Conservation (phyloP, 495 filamentous ascomycete genomes). For the Xylaria curta region DNA sequence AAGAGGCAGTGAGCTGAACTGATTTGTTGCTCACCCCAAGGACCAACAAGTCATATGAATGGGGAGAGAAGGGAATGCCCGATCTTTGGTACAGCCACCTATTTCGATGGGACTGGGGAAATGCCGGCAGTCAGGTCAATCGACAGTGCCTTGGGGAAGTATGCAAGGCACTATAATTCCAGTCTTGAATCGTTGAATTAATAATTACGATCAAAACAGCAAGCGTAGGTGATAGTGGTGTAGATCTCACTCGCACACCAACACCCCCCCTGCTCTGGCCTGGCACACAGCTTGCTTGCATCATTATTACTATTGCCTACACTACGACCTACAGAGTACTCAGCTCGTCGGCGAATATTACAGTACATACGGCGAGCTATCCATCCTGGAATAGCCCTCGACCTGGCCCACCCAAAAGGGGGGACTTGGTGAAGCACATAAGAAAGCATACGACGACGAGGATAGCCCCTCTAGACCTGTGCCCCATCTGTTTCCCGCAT, state of each 20-base stretch:
- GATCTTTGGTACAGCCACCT: not conserved
- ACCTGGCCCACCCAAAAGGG: conserved; percentile 5
- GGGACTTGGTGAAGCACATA: conserved; percentile 7
- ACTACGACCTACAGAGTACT: not conserved
- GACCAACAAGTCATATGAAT: not conserved
- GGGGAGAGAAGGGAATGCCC: not conserved
- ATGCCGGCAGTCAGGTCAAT: not conserved
- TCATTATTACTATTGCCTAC: conserved; percentile 2
- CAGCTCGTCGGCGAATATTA: conserved; percentile 4
- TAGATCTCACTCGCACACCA: conserved; percentile 13
- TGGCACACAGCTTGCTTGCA: not conserved
- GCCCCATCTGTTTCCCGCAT: conserved; percentile 13
- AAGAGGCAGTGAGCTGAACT: conserved; percentile 1
- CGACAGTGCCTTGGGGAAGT: not conserved
- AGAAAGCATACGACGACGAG: conserved; percentile 13
- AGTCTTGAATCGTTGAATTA: not conserved
- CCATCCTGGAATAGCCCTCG: conserved; percentile 15
- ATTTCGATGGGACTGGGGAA: not conserved
- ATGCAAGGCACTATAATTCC: not conserved
- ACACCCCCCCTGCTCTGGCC: conserved; percentile 2
- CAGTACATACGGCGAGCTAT: not conserved
- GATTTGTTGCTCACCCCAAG: not conserved
- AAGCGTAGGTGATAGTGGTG: conserved; percentile 8
- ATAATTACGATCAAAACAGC: conserved; percentile 10
- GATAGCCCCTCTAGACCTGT: conserved; percentile 1